Percentiles rank a stretch among this genome's conserved stretches.
These are phyloP conservation scores for Amphirosellinia nigrospora DNA, from an alignment of 495 filamentous ascomycete species.

Conservation along the genomic window DNA sequence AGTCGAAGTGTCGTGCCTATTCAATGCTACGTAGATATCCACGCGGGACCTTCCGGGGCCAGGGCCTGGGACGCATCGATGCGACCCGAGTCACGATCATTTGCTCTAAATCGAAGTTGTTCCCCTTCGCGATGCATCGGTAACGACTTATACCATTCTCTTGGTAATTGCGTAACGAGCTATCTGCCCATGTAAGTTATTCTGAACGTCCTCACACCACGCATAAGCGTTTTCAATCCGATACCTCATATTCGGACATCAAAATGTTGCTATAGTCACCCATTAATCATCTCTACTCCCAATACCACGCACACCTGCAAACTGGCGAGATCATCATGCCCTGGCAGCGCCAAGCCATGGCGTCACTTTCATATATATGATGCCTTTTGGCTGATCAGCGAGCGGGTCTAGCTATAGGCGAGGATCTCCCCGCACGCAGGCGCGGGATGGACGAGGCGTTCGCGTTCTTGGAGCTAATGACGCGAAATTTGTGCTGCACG, in stretches of 20 bases:
- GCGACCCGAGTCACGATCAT: not conserved
- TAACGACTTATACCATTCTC: not conserved
- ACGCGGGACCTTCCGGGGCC: constrained; percentile 14
- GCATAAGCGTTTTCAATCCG: not conserved
- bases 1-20: not conserved
- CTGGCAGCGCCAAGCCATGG: constrained; percentile 35
- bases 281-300: not conserved
- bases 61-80: not conserved
- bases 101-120: constrained; percentile 4
- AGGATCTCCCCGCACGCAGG: constrained; percentile 25
- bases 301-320: not conserved
- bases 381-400: constrained; percentile 28
- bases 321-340: not conserved
- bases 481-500: constrained; percentile 20
- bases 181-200: not conserved
- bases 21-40: constrained; percentile 25
- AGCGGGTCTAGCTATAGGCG: constrained; percentile 32
- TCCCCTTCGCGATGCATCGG: too few relatives aligned
- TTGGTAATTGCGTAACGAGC: constrained; percentile 3
- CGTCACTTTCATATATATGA: constrained; percentile 42
- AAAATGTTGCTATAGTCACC: not conserved
- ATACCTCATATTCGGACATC: not conserved
- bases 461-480: constrained; percentile 18
- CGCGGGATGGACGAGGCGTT: constrained; percentile 10
- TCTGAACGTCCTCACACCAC: not conserved